Percentiles rank a stretch among this genome's conserved stretches.
Evolutionary conservation across 2,329 filamentous ascomycete species (phyloP).

Genomic region (Zymoseptoria pseudotritici): DNA sequence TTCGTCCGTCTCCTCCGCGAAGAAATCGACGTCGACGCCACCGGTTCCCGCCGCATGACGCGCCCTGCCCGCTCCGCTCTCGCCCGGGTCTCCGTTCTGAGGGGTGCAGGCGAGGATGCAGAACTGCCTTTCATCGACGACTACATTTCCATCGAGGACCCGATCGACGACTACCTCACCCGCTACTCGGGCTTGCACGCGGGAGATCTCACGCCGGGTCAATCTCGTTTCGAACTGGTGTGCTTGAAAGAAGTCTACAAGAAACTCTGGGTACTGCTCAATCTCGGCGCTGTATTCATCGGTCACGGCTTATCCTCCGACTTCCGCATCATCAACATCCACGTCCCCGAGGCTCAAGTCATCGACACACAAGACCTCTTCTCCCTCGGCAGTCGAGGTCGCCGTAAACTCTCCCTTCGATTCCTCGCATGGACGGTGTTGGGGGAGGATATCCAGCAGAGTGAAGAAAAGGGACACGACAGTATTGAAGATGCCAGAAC

Average conservation of each 20-base stretch:
- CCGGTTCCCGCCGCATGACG: conserved; percentile 86
- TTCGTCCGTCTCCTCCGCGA: conserved; percentile 90
- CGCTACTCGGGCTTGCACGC: conserved; percentile 85
- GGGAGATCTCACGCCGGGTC: conserved; percentile 71
- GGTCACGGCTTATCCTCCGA: conserved; percentile 91
- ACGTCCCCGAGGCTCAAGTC: conserved; percentile 81
- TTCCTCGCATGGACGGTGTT: conserved; percentile 89
- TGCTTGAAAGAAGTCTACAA: conserved; percentile 91
- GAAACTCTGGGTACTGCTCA: conserved; percentile 93
- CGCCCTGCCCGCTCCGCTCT: conserved; percentile 84
- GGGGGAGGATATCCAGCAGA: conserved; percentile 87
- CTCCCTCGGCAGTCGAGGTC: conserved; percentile 63
- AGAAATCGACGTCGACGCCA: conserved; percentile 92
- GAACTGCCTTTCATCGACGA: conserved; percentile 91
- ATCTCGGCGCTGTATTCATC: conserved; percentile 87
- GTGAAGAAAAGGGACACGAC: conserved; percentile 62
- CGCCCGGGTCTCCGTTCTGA: conserved; percentile 84
- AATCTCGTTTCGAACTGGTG: conserved; percentile 75
- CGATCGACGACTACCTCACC: conserved; percentile 91
- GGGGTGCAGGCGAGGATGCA: conserved; percentile 69
- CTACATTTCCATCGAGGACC: conserved; percentile 86
- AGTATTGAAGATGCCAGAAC: conserved; percentile 92
- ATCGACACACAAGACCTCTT: conserved; percentile 93
- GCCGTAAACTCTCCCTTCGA: conserved; percentile 81
- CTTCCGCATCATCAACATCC: conserved; percentile 96